Evolutionary conservation across 257 asterid genomes (phyloP).

Genomic region (Cinchona pubescens): DNA sequence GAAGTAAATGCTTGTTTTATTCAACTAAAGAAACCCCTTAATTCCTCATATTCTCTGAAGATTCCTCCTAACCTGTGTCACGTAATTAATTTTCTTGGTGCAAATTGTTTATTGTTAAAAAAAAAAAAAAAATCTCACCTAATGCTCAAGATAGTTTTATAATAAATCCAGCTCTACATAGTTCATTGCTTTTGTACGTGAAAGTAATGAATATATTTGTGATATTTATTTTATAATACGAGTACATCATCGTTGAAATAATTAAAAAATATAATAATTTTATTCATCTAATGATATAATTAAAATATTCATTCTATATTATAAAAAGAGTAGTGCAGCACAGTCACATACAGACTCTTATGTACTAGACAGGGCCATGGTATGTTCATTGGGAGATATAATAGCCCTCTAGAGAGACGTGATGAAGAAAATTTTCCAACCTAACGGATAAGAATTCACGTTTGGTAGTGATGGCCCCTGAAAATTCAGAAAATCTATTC

Average conservation of each 20-base stretch:
- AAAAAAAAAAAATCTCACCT: not conserved
- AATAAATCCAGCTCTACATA: not conserved
- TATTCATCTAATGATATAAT: too few species aligned
- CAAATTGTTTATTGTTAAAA: not conserved
- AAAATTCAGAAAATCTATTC: not conserved
- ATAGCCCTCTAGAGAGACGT: conserved; percentile 1
- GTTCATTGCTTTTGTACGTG: not conserved
- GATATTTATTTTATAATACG: too few species aligned
- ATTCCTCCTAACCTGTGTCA: conserved; percentile 10
- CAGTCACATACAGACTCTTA: too few species aligned
- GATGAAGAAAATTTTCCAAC: conserved; percentile 8
- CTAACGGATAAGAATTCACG: conserved; percentile 19
- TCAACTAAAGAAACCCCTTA: not conserved
- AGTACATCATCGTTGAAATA: too few species aligned
- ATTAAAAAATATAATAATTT: too few species aligned
- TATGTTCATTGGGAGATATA: not conserved
- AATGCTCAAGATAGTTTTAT: not conserved
- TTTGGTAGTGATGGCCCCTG: not conserved
- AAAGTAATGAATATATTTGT: conserved; percentile 4
- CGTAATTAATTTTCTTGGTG: not conserved
- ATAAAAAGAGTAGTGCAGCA: too few species aligned
- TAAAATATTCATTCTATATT: too few species aligned
- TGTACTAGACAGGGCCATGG: too few species aligned
- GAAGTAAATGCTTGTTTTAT: not conserved
- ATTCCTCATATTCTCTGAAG: not conserved